phyloP scores from a whole-genome alignment of 371 early-diverging fungal genomes.

The Mucor racemosus region DNA sequence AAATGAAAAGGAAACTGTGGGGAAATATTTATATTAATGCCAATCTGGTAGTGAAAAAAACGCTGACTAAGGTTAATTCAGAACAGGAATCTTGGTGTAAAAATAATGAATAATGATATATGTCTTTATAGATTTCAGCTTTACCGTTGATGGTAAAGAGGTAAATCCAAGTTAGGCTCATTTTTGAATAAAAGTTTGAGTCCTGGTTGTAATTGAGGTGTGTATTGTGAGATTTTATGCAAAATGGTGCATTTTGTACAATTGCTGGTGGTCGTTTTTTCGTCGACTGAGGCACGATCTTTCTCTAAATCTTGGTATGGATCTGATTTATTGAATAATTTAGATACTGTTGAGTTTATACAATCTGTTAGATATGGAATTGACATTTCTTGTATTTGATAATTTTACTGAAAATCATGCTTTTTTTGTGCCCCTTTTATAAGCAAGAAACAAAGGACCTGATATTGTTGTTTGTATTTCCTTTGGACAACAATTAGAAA shows the following conservation, averaged over 20 bases:
- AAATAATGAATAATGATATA: constrained; percentile 4
- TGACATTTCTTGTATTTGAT: not conserved
- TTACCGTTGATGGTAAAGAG: not conserved
- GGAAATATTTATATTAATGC: constrained; percentile 10
- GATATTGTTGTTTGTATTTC: not conserved
- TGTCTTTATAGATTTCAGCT: not conserved
- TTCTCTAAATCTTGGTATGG: not conserved
- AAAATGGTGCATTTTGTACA: not conserved
- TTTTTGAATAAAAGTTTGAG: not conserved
- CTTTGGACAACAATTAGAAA: not conserved
- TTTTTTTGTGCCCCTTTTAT: not conserved
- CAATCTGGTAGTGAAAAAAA: constrained; percentile 9
- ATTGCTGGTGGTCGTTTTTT: not conserved
- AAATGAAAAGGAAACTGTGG: constrained; percentile 7
- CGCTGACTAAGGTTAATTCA: constrained; percentile 5
- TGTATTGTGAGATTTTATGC: not conserved
- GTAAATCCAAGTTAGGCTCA: not conserved
- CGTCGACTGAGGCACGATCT: not conserved
- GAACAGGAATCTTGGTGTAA: not conserved
- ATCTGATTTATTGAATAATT: not conserved
- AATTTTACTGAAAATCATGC: not conserved
- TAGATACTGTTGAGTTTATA: not conserved
- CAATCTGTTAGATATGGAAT: not conserved
- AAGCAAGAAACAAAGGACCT: not conserved
- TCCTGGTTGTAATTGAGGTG: not conserved